These are phyloP conservation scores for Lasiosphaeria miniovina DNA, from an alignment of 495 filamentous ascomycete genomes.

Conservation along the genomic window DNA sequence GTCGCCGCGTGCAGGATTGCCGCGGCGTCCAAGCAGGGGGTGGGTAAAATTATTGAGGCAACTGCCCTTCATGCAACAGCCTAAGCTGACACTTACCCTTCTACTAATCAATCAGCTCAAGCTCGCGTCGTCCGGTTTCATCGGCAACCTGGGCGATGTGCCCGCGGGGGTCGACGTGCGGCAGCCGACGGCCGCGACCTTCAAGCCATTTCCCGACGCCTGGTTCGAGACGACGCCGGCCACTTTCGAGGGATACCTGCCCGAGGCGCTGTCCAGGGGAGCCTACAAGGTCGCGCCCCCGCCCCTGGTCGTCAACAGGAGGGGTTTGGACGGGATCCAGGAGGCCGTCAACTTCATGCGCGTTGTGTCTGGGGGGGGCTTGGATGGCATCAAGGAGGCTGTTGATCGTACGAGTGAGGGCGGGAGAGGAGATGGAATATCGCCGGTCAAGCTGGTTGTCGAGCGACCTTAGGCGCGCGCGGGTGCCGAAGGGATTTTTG, in stretches of 20 bases:
- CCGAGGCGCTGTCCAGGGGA: constrained; percentile 21
- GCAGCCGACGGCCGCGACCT: neutral
- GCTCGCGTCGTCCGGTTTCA: constrained; percentile 10
- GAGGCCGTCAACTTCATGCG: constrained; percentile 21
- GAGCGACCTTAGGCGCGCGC: constrained; percentile 7
- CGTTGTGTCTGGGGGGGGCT: constrained; percentile 22
- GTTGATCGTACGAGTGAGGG: constrained; percentile 14
- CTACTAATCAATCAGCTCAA: constrained; percentile 2
- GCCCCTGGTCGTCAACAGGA: constrained; percentile 25
- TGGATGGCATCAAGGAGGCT: constrained; percentile 30
- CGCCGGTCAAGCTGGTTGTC: constrained; percentile 9
- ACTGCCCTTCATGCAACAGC: neutral
- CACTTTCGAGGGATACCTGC: constrained; percentile 23
- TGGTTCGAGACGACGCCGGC: constrained; percentile 14
- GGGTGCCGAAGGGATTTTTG: too few relatives aligned
- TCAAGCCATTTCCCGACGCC: constrained; percentile 8
- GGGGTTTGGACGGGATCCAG: constrained; percentile 30
- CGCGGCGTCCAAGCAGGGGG: constrained; percentile 22
- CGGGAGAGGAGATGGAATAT: neutral
- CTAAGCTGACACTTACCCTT: neutral
- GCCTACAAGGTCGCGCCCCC: constrained; percentile 26
- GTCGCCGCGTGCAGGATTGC: constrained; percentile 18
- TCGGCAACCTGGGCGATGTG: constrained; percentile 5
- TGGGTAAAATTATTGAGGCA: neutral
- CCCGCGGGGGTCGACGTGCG: constrained; percentile 5